Evolutionary conservation across 176 grass and related monocot species (phyloP).

Genomic region (Panicum miliaceum): DNA sequence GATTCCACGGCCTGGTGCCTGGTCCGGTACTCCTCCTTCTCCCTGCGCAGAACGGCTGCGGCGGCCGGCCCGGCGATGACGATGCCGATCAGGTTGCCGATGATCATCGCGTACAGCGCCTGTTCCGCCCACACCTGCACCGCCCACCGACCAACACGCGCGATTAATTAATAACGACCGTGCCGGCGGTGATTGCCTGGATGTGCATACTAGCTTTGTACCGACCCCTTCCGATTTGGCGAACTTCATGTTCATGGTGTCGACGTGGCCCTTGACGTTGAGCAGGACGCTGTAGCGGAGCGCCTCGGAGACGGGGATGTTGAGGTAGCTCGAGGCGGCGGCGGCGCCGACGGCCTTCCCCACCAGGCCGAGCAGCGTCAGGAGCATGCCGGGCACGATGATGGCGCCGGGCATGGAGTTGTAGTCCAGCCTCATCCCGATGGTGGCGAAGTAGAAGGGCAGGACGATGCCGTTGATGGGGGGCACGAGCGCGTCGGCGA

Average conservation of each 20-base stretch:
- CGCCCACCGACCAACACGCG: no score
- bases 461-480: constrained; percentile 31
- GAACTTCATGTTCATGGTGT: constrained; percentile 69
- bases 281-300: constrained; percentile 56
- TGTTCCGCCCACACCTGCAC: constrained; percentile 56
- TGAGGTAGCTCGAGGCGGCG: constrained; percentile 28
- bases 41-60: constrained; percentile 32
- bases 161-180: no score
- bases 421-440: constrained; percentile 53
- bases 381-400: constrained; percentile 49
- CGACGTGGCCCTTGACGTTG: constrained; percentile 58
- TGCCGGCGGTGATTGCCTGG: no score
- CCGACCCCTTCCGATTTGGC: constrained; percentile 44
- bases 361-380: constrained; percentile 42
- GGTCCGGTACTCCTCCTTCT: constrained; percentile 39
- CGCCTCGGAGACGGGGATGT: constrained; percentile 50
- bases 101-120: constrained; percentile 61
- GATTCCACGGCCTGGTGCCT: constrained; percentile 51
- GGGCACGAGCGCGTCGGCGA: constrained; percentile 23
- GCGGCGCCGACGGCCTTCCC: constrained; percentile 53
- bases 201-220: no score
- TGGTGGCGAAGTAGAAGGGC: constrained; percentile 63
- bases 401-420: constrained; percentile 60
- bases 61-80: constrained; percentile 40
- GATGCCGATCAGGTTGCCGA: constrained; percentile 55